Percentiles rank a stretch among this genome's conserved stretches.
phyloP scores from a whole-genome alignment of 352 stramenopile species.

The Pilasporangium apinafurcum region DNA sequence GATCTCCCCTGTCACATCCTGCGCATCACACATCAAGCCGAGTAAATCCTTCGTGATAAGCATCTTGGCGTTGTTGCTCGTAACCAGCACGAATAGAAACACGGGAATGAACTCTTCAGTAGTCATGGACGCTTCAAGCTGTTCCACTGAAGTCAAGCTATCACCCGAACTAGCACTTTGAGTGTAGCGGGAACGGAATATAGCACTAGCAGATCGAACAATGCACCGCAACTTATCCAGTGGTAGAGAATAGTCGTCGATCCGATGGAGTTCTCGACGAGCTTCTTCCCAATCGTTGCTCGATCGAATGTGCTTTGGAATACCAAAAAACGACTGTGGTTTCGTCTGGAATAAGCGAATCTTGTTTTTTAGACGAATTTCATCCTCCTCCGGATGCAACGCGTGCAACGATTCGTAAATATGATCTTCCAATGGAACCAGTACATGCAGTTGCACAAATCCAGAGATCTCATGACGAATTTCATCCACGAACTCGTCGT shows the following conservation, averaged over 20 bases:
- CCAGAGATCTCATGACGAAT: constrained; percentile 44
- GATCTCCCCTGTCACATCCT: constrained; percentile 59
- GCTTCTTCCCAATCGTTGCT: constrained; percentile 51
- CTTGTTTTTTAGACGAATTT: constrained; percentile 36
- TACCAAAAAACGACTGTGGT: constrained; percentile 44
- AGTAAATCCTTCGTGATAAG: constrained; percentile 52
- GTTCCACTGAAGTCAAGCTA: constrained; percentile 26
- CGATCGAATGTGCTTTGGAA: constrained; percentile 37
- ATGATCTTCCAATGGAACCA: constrained; percentile 57
- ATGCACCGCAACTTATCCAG: constrained; percentile 74
- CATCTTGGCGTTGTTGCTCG: constrained; percentile 35
- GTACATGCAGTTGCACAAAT: constrained; percentile 41
- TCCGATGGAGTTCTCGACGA: constrained; percentile 33
- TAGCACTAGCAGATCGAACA: constrained; percentile 39
- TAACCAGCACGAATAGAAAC: constrained; percentile 48
- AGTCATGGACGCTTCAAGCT: constrained; percentile 36
- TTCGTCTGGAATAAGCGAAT: constrained; percentile 51
- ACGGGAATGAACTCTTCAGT: constrained; percentile 68
- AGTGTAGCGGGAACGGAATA: constrained; percentile 27
- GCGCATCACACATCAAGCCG: constrained; percentile 40
- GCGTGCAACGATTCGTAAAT: constrained; percentile 49
- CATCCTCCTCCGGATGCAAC: constrained; percentile 37
- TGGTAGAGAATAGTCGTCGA: constrained; percentile 53
- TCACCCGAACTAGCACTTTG: constrained; percentile 19
- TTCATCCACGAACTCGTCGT: constrained; percentile 57